These are phyloP conservation scores for Candida boleticola DNA, from an alignment of 805 yeast genomes.

Conservation along the genomic window DNA sequence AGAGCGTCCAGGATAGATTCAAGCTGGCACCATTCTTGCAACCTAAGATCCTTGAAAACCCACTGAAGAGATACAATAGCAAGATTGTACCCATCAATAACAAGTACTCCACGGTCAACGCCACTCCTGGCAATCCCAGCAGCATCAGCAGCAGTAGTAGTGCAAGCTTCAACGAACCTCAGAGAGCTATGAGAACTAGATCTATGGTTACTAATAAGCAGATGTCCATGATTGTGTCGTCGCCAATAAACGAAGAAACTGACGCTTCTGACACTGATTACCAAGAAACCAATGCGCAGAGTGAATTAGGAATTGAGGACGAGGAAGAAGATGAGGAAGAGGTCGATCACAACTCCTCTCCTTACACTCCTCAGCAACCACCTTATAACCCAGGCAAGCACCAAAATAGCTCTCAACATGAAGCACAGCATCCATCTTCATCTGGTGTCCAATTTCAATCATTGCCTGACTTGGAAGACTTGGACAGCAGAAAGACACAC, in stretches of 20 bases:
- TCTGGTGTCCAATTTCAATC: conserved; percentile 29
- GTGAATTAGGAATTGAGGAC: conserved; percentile 25
- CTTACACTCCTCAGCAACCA: conserved; percentile 42
- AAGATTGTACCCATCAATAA: conserved; percentile 16
- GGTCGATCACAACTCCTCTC: conserved; percentile 28
- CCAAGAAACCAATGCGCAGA: conserved; percentile 16
- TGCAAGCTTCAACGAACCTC: conserved; percentile 17
- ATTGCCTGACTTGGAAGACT: conserved; percentile 42
- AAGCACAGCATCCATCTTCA: conserved; percentile 10
- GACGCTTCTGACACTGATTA: conserved; percentile 38
- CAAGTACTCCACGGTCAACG: conserved; percentile 10
- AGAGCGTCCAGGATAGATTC: conserved; percentile 42
- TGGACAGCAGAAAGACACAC: conserved; percentile 43
- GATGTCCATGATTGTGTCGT: conserved; percentile 31
- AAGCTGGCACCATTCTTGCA: conserved; percentile 45
- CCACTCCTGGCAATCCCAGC: not conserved
- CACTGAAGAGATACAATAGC: conserved; percentile 15
- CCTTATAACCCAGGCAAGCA: conserved; percentile 25
- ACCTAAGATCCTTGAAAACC: conserved; percentile 41
- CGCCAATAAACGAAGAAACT: conserved; percentile 43
- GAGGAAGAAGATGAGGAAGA: conserved; percentile 24
- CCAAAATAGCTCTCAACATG: conserved; percentile 5
- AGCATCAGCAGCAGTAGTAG: not conserved
- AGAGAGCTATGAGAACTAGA: conserved; percentile 41
- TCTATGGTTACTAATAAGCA: conserved; percentile 34